A percentile compares a stretch with the other conserved stretches of the same genome.
Evolutionary conservation across 2,329 filamentous ascomycete genomes (phyloP).

Genomic region (Capronia coronata): DNA sequence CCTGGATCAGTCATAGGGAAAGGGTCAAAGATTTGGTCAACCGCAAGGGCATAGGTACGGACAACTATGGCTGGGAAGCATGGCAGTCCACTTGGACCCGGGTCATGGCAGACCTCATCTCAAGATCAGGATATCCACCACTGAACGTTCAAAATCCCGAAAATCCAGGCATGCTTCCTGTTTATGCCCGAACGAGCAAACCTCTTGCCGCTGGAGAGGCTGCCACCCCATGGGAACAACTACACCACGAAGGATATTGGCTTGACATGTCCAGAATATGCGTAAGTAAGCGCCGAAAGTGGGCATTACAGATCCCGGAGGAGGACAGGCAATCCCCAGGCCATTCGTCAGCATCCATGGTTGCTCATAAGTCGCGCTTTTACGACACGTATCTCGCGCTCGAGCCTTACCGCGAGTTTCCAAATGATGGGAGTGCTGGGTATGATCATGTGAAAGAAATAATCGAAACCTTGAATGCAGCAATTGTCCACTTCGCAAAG

Average conservation of each 20-base stretch:
- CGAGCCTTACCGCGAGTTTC: conserved; percentile 51
- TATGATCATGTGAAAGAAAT: conserved; percentile 50
- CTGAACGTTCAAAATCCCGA: conserved; percentile 29
- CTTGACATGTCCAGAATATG: conserved; percentile 49
- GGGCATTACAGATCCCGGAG: conserved; percentile 51
- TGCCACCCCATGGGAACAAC: conserved; percentile 51
- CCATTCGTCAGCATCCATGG: conserved; percentile 50
- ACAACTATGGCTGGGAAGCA: conserved; percentile 87
- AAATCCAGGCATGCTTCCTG: conserved; percentile 32
- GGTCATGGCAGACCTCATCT: conserved; percentile 55
- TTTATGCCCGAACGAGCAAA: conserved; percentile 45
- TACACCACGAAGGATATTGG: conserved; percentile 61
- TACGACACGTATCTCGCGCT: conserved; percentile 58
- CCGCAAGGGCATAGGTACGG: conserved; percentile 72
- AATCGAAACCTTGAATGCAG: conserved; percentile 41
- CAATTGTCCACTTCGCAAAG: conserved; percentile 47
- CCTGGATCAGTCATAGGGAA: conserved; percentile 71
- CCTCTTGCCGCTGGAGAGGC: conserved; percentile 43
- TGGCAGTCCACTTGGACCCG: conserved; percentile 75
- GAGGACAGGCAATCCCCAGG: conserved; percentile 53
- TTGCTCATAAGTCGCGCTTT: conserved; percentile 46
- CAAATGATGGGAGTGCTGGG: conserved; percentile 39
- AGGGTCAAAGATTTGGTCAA: conserved; percentile 72
- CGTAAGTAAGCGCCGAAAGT: conserved; percentile 44
- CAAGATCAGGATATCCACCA: conserved; percentile 45